Percentiles rank a stretch among this genome's conserved stretches.
phyloP scores from a whole-genome alignment of 352 stramenopile genomes.

The Pythium chondricola region DNA sequence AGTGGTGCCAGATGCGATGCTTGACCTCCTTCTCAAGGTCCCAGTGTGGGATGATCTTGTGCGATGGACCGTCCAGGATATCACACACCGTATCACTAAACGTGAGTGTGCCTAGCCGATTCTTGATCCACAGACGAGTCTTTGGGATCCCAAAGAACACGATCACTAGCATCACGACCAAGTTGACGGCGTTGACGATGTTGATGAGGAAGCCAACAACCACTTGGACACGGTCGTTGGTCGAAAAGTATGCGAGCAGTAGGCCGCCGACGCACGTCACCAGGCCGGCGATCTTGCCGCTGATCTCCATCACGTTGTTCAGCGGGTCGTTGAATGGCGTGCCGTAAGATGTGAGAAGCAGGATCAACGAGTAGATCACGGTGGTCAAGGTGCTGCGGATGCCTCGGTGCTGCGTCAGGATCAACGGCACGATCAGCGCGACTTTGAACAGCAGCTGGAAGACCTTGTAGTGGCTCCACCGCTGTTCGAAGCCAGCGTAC shows the following conservation, averaged over 20 bases:
- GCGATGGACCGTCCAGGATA: slow-evolving; percentile 23
- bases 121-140: slow-evolving; percentile 30
- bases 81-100: slow-evolving; percentile 41
- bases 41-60: slow-evolving; percentile 26
- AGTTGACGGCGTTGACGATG: slow-evolving; percentile 35
- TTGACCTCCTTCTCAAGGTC: slow-evolving; percentile 39
- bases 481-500: slow-evolving; percentile 41
- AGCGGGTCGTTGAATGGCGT: slow-evolving; percentile 43
- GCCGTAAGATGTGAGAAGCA: slow-evolving; percentile 28
- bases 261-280: slow-evolving; percentile 27
- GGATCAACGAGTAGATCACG: slow-evolving; percentile 24
- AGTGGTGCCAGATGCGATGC: slow-evolving; percentile 45
- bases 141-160: slow-evolving; percentile 30
- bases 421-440: slow-evolving; percentile 27
- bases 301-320: slow-evolving; percentile 47
- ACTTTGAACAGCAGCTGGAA: slow-evolving; percentile 42
- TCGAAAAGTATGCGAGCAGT: slow-evolving; percentile 16
- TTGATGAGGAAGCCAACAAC: slow-evolving; percentile 32
- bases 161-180: slow-evolving; percentile 31
- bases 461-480: slow-evolving; percentile 49
- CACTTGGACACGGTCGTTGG: slow-evolving; percentile 7
- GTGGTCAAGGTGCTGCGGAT: slow-evolving; percentile 16
- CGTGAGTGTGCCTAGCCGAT: slow-evolving; percentile 29
- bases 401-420: slow-evolving; percentile 15
- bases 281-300: slow-evolving; percentile 27